Base-by-base conservation (phyloP, 2,329 filamentous ascomycete genomes). In the Trichoderma atrobrunneum region DNA sequence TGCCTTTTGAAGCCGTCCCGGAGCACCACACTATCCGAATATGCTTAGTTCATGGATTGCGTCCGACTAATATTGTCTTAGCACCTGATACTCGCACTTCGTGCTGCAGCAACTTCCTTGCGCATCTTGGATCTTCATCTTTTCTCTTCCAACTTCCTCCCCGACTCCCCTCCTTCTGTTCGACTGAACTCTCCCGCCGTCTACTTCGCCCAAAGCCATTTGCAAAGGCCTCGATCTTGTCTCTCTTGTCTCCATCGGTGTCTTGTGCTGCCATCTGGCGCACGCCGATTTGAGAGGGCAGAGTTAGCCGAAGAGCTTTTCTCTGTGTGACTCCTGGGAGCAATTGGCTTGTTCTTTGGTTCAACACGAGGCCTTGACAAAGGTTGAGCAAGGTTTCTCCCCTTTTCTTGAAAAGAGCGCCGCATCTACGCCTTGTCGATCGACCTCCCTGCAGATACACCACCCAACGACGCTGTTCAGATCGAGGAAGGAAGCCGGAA, bases 71-170 rank as follows among this genome's bases (percentile, higher is more conserved):
- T 48, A n/a, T 16, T n/a, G 43, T 51, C 43, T 21, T 65, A 65
- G 62, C 28, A 32, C 62, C 16, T 65, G 39, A 51, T 39, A n/a
- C 43, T 51, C 5, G 16, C 39, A 24, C 8, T 32, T 32, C 7
- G 43, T 51, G 30, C 30, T 56, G 30, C 43, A 7, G 63, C 64
- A 28, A 54, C 48, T 67, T 57, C 30, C 39, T 68, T 60, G 56
- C 56, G 48, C 66, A 60, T 48, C 54, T 30, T 34, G 56, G 56
- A 66, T 66, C 28, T 36, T 36, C 62, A 66, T 66, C 28, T 66
- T 66, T 18, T 32, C 14, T 34, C 65, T 48, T 61, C 39, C 48
- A 21, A 12, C 43, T 57, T 5, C 26, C 16, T 24, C 16, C 3
- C 21, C 64, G 21, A 0, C 28, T 21, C 24, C 28, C 39, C 39